Conservation (phyloP, 2,329 filamentous ascomycete genomes). For the Diplodia corticola region DNA sequence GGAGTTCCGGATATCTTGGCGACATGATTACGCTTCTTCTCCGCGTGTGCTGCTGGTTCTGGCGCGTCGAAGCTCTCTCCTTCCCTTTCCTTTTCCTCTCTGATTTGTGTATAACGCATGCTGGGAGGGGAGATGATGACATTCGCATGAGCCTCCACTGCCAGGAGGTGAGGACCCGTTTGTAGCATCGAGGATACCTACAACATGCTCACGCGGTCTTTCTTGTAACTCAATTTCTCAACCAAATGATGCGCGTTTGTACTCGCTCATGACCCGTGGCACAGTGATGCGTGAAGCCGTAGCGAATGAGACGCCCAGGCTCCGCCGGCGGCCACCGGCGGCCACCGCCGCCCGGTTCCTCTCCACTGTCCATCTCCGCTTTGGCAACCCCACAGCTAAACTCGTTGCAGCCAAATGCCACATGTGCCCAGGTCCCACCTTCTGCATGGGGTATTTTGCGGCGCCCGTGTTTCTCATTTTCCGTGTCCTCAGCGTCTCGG, state of each 20-base stretch:
- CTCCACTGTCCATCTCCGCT: conserved; percentile 15
- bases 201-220: conserved; percentile 45
- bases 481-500: neutral
- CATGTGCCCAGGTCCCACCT: conserved; percentile 9
- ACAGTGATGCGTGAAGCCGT: neutral
- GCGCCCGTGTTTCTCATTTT: conserved; percentile 1
- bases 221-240: conserved; percentile 24
- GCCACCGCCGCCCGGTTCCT: conserved; percentile 9
- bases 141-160: conserved; percentile 34
- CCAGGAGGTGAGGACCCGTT: conserved; percentile 43
- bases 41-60: conserved; percentile 40
- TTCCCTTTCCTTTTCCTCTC: conserved; percentile 14
- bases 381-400: conserved; percentile 18
- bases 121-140: conserved; percentile 45
- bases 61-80: conserved; percentile 31
- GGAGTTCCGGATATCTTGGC: conserved; percentile 48
- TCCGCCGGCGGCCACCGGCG: conserved; percentile 13
- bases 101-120: conserved; percentile 41
- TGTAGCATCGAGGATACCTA: conserved; percentile 50
- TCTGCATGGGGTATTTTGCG: neutral
- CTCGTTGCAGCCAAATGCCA: conserved; percentile 10
- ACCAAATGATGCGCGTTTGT: neutral
- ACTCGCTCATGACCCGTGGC: neutral
- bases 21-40: conserved; percentile 41
- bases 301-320: neutral